phyloP scores from a whole-genome alignment of 176 grass and related monocot genomes.

The Saccharum spontaneum region DNA sequence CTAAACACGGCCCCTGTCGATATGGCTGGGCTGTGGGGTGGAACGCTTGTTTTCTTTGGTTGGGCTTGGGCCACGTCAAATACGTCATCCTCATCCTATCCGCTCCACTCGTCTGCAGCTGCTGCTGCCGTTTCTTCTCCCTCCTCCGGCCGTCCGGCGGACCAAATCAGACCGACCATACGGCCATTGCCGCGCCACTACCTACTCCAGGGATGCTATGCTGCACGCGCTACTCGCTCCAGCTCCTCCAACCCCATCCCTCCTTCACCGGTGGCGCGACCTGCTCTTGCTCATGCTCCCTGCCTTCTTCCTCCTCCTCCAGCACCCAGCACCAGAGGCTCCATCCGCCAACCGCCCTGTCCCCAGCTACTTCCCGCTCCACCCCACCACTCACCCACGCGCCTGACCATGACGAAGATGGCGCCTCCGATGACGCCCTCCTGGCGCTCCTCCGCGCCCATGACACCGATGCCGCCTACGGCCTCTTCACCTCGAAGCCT shows the following conservation, averaged over 20 bases:
- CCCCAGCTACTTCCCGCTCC: constrained; percentile 8
- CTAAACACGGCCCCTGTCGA: too few relatives aligned
- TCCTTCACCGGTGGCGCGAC: not conserved
- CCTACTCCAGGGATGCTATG: not conserved
- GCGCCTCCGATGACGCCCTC: constrained; percentile 42
- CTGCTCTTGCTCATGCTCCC: not conserved
- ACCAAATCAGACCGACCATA: not conserved
- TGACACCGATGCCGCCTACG: constrained; percentile 71
- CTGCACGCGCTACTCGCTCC: not conserved
- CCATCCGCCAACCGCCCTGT: not conserved
- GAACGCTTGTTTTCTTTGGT: not conserved
- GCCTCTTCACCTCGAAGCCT: constrained; percentile 42
- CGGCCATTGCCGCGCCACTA: not conserved
- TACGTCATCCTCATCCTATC: constrained; percentile 17
- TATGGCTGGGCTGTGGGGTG: not conserved
- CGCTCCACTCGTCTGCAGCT: not conserved
- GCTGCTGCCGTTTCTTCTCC: not conserved
- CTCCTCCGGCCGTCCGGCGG: not conserved
- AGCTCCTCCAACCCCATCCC: constrained; percentile 2
- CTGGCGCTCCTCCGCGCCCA: constrained; percentile 59
- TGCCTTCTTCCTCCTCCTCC: not conserved
- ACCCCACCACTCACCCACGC: not conserved
- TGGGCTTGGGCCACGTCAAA: constrained; percentile 4
- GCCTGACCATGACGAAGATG: not conserved
- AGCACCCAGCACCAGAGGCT: not conserved